phyloP scores from a whole-genome alignment of 2,329 filamentous ascomycete genomes.

The Paracoccidioides lutzii region DNA sequence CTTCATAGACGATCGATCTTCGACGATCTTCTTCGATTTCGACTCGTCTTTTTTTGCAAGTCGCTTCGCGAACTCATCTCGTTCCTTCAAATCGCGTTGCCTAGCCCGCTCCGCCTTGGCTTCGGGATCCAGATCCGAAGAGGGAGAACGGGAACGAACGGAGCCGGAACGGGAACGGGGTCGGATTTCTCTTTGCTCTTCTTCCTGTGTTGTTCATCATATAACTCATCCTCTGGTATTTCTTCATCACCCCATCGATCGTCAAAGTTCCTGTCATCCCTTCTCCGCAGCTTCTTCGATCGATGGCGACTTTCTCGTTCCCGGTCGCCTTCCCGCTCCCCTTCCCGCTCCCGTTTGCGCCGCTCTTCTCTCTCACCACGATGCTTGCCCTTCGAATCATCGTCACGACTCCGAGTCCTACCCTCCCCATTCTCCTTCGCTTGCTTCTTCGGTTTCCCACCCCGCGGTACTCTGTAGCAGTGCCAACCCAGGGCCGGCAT shows the following conservation, averaged over 20 bases:
- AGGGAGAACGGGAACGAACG: conserved; percentile 20
- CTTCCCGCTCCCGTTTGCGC: conserved; percentile 25
- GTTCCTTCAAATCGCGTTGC: conserved; percentile 57
- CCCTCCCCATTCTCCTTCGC: conserved; percentile 17
- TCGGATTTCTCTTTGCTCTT: neutral
- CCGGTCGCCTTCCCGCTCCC: conserved; percentile 27
- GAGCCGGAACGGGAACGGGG: conserved; percentile 6
- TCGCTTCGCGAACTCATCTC: conserved; percentile 67
- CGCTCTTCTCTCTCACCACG: conserved; percentile 23
- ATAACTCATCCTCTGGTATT: conserved; percentile 22
- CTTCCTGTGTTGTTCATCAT: conserved; percentile 34
- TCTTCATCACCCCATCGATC: conserved; percentile 77
- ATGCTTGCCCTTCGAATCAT: conserved; percentile 3
- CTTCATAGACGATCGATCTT: conserved; percentile 44
- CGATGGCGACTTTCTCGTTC: conserved; percentile 30
- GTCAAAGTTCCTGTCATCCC: conserved; percentile 48
- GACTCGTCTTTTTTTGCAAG: conserved; percentile 58
- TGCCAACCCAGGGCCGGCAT: conserved; percentile 9
- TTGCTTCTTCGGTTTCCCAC: conserved; percentile 24
- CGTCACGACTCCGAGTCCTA: conserved; percentile 7
- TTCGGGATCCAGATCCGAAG: conserved; percentile 47
- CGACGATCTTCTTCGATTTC: conserved; percentile 55
- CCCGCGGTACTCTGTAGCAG: conserved; percentile 23
- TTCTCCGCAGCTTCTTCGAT: conserved; percentile 39
- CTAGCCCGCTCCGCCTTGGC: conserved; percentile 45